Conservation (phyloP, 73 alveolate species). For the Durusdinium trenchii region DNA sequence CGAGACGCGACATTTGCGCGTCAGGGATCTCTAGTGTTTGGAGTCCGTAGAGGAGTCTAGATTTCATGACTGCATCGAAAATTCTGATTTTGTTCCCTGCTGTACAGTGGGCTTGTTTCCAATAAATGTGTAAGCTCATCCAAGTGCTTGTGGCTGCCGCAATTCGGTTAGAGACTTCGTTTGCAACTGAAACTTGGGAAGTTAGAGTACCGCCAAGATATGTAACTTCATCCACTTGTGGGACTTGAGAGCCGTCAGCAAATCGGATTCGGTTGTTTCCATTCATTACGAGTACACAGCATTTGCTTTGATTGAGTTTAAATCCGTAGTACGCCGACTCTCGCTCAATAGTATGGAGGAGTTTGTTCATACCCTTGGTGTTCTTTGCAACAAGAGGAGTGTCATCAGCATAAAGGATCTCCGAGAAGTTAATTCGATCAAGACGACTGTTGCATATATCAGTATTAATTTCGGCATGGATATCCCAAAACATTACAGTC, state of each 20-base stretch:
- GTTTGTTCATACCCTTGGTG: not conserved
- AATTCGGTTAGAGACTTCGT: not conserved
- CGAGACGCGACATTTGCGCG: slow-evolving; percentile 3
- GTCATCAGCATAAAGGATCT: not conserved
- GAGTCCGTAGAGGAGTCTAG: not conserved
- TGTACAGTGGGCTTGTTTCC: not conserved
- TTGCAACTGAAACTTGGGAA: slow-evolving; percentile 13
- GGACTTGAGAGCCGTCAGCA: not conserved
- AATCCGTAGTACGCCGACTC: not conserved
- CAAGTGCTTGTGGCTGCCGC: slow-evolving; percentile 11
- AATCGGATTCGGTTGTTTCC: not conserved
- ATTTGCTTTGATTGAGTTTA: not conserved
- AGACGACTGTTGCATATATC: not conserved
- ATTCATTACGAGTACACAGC: not conserved
- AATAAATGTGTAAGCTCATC: not conserved
- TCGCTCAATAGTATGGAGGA: not conserved
- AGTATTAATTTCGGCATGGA: not conserved
- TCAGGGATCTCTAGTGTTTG: not conserved
- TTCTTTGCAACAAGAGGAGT: not conserved
- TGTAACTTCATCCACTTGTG: not conserved
- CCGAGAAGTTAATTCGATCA: not conserved
- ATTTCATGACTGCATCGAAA: not conserved
- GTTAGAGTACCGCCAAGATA: not conserved
- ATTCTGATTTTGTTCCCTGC: not conserved
- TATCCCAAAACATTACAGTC: not conserved